Base-by-base conservation (phyloP, 1,139 yeast genomes). In the Magnusiomyces paraingens region DNA sequence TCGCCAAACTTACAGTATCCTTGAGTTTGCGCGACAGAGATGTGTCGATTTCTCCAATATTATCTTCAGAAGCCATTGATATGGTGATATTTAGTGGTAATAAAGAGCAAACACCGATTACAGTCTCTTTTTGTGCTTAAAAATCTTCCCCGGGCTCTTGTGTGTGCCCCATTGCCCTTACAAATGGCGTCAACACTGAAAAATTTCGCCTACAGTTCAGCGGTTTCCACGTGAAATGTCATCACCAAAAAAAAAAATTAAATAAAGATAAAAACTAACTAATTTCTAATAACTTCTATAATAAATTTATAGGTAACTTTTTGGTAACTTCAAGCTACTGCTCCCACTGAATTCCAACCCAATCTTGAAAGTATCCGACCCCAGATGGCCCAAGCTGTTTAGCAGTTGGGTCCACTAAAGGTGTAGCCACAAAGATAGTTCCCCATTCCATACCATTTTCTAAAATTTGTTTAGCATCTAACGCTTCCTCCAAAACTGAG, bases 341-440 rank as follows among this genome's bases (percentile, higher is more conserved):
- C 41, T 93, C 99, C 98, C 98, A 93, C 70, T 93, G 99, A 12
- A 91, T 96, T 32, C 93, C 96, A 59, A 87, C 86, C 84, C 86
- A 87, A 69, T 93, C 99, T 66, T 87, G 90, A 1, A 84, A 79
- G 64, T 93, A 93, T 0, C 88, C 96, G 20, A 89, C 93, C 47
- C 82, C 80, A 56, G 64, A 74, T 1, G 72, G 77, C 60, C 84
- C 86, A 26, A 77, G 66, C 49, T 75, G 68, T 5, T 40, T 49
- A 56, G 94, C 89, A 14, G 81, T 72, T 58, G 72, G 78, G 67
- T 93, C 96, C 58, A 84, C 86, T 3, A 72, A 71, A 62, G 90
- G 94, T 0, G 97, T 87, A 46, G 86, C 89, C 2, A 91, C 86
- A 39, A 89, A 74, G 41, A 93, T 86, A 0, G 98, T 87, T 1